Base-by-base conservation (phyloP, 2,329 filamentous ascomycete genomes). In the Davidsoniella virescens region DNA sequence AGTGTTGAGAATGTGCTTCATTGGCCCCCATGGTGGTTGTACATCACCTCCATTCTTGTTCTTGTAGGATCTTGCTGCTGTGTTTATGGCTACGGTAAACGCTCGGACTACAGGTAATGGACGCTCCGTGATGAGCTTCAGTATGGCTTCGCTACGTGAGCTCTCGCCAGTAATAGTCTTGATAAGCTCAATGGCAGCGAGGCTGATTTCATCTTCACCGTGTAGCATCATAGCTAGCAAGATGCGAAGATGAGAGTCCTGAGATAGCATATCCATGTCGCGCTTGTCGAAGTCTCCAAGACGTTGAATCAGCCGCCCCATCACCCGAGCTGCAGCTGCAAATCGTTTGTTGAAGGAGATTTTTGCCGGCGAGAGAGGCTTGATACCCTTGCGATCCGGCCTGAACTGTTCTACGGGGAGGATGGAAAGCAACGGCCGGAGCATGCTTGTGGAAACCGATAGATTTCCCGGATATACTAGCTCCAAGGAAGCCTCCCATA, bases 181-280 rank as follows among this genome's bases (percentile, higher is more conserved):
- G 56, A 96, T 74, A 25, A 96, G 68, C 56, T 87, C 83, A 5
- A 88, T 75, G 1, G 84, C 81, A 14, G 85, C 82, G 60, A 88
- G 82, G 54, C 86, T 87, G 33, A 92, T 80, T 52, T 80, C 74
- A 51, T 83, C 70, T 56, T 93, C 82, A 14, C 86, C 84, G 41
- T 87, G 87, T 51, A 95, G 79, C 5, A 95, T 76, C 16, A 86
- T 74, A 4, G 82, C 81, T 43, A 94, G 78, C 40, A 94, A 72
- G 37, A 84, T 78, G 56, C 81, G 78, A 53, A 82, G 5, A 80
- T 78, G 68, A 17, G 76, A 72, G 52, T 82, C 78, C 48, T 75
- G 70, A 58, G 85, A 86, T 9, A 96, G 66, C 20, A 73, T 68
- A 52, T 79, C 73, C 39, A 96, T 69, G 52, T 90, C 78, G 3